phyloP scores from a whole-genome alignment of 805 yeast species.

The Metschnikowia santaceciliae region DNA sequence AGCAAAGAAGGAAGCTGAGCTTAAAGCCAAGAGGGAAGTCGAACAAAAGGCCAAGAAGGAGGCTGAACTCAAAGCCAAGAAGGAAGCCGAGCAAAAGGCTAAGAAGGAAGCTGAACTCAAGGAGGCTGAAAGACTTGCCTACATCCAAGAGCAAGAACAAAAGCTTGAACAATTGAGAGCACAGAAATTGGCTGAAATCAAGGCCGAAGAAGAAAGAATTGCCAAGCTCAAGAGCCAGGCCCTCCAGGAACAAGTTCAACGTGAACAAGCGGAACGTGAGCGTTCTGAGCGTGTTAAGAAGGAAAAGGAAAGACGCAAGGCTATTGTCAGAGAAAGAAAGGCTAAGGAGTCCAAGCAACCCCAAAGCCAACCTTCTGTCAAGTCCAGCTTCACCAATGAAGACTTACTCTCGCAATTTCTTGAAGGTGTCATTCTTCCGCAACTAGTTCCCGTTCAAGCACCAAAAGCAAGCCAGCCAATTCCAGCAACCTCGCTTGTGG shows the following conservation, averaged over 20 bases:
- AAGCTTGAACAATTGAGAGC: slow-evolving; percentile 8
- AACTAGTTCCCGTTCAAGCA: neutral
- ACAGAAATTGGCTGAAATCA: slow-evolving; percentile 6
- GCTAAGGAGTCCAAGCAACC: slow-evolving; percentile 6
- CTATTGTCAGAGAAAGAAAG: slow-evolving; percentile 9
- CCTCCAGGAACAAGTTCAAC: slow-evolving; percentile 2
- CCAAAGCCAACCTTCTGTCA: neutral
- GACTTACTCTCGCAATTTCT: slow-evolving; percentile 2
- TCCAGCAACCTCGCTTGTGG: neutral
- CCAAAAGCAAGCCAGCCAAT: neutral
- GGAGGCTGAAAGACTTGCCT: slow-evolving; percentile 9
- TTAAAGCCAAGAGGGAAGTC: slow-evolving; percentile 4
- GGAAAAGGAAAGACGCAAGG: slow-evolving; percentile 8
- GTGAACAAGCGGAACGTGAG: slow-evolving; percentile 5
- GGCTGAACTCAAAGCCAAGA: neutral
- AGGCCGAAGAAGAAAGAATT: slow-evolving; percentile 8
- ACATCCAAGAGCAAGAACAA: slow-evolving; percentile 4
- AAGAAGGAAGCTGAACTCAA: slow-evolving; percentile 2
- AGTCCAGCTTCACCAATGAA: neutral
- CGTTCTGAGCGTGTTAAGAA: slow-evolving; percentile 1
- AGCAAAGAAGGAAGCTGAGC: slow-evolving; percentile 5
- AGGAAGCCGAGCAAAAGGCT: neutral
- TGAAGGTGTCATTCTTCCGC: slow-evolving; percentile 2
- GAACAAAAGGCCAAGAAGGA: slow-evolving; percentile 5
- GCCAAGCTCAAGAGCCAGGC: slow-evolving; percentile 8